phyloP scores from a whole-genome alignment of 1,139 yeast species.

The Suhomyces ambrosiae region DNA sequence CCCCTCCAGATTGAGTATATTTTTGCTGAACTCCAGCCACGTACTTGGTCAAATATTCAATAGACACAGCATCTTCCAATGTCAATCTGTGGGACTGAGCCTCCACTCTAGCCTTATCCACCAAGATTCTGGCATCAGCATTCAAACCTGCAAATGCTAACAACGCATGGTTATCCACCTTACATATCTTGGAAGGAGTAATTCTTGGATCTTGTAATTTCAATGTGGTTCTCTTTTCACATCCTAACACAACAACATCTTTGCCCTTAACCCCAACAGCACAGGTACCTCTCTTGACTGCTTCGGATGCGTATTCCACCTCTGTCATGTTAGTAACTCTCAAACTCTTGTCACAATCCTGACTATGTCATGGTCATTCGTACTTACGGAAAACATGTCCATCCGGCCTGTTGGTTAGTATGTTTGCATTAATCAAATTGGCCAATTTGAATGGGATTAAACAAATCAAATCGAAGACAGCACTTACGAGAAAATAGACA shows the following conservation, averaged over 20 bases:
- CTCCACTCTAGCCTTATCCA: conserved; percentile 94
- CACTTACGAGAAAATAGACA: conserved; percentile 92
- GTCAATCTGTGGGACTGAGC: conserved; percentile 96
- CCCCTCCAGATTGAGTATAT: conserved; percentile 98
- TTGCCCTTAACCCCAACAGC: conserved; percentile 96
- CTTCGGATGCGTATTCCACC: conserved; percentile 97
- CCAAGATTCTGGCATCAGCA: conserved; percentile 94
- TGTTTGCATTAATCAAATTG: conserved; percentile 16
- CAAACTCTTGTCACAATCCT: too few species aligned
- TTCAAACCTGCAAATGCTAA: conserved; percentile 96
- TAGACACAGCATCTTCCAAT: conserved; percentile 89
- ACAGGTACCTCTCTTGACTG: conserved; percentile 97
- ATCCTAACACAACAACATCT: conserved; percentile 87
- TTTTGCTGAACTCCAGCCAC: conserved; percentile 97
- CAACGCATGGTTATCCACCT: conserved; percentile 86
- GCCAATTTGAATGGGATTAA: not conserved
- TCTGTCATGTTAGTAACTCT: conserved; percentile 47
- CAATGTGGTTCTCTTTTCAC: conserved; percentile 94
- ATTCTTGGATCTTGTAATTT: conserved; percentile 96
- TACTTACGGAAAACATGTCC: conserved; percentile 92
- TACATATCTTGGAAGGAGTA: conserved; percentile 92
- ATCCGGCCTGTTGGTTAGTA: conserved; percentile 69
- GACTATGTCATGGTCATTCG: not conserved
- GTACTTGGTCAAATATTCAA: conserved; percentile 89
- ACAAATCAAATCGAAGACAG: not conserved